Conservation (phyloP, 2,329 filamentous ascomycete species). For the Botrytis medusae region DNA sequence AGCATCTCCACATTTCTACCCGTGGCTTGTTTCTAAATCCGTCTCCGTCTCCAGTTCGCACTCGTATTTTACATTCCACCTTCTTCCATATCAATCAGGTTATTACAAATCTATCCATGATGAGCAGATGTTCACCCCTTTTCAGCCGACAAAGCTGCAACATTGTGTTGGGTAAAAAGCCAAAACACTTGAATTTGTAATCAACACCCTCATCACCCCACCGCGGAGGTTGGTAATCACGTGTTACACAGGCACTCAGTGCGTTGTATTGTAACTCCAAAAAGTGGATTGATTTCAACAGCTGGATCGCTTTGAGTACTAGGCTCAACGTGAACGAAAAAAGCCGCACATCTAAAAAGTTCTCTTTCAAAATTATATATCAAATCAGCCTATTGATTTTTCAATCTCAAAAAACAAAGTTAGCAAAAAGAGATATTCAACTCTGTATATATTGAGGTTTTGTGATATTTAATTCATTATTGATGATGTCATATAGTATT, state of each 20-base stretch:
- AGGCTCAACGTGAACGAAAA: no score
- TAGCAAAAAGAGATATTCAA: no score
- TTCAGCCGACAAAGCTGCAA: background rate
- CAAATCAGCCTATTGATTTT: no score
- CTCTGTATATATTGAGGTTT: no score
- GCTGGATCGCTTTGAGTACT: background rate
- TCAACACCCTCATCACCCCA: background rate
- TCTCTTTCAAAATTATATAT: no score
- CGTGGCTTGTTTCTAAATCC: background rate
- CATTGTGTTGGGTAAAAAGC: background rate
- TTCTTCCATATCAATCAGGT: background rate
- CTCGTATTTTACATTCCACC: background rate
- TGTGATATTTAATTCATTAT: no score
- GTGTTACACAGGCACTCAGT: background rate
- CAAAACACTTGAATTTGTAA: background rate
- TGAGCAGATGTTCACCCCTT: background rate
- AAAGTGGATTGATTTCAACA: background rate
- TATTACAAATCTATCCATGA: background rate
- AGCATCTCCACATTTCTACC: background rate
- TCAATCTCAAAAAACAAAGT: no score
- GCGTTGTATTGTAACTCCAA: background rate
- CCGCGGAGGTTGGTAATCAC: constrained; percentile 1
- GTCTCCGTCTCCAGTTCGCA: background rate
- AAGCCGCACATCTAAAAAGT: no score
- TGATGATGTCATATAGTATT: no score